A percentile compares a stretch with the other conserved stretches of the same genome.
Conservation (phyloP, 208 protist genomes). For the Acanthamoeba royreba region DNA sequence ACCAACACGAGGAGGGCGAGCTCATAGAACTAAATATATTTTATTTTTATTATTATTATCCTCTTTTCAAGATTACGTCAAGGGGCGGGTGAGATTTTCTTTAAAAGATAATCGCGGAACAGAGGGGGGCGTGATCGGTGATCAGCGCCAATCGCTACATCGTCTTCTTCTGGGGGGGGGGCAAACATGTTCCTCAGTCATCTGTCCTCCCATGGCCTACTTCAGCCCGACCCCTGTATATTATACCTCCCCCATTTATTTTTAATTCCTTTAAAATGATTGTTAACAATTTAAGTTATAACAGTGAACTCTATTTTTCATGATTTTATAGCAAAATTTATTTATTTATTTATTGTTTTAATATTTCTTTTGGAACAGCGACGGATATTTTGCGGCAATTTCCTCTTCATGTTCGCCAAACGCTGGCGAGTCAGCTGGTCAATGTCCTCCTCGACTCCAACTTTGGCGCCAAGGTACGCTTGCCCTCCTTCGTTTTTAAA, state of each 20-base stretch:
- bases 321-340: neutral
- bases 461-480: neutral
- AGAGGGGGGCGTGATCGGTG: neutral
- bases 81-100: too few species aligned
- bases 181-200: slow-evolving; percentile 32
- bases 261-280: neutral
- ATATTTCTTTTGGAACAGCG: neutral
- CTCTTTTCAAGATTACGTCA: too few species aligned
- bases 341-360: neutral
- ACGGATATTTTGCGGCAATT: slow-evolving; percentile 28
- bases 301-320: too few species aligned
- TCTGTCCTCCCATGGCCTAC: neutral
- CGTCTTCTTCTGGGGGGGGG: too few species aligned
- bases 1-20: too few species aligned
- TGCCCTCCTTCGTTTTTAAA: neutral
- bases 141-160: too few species aligned
- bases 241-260: neutral
- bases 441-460: neutral
- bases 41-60: too few species aligned
- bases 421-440: neutral
- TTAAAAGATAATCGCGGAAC: too few species aligned
- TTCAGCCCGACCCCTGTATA: slow-evolving; percentile 19
- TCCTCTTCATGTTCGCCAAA: neutral
- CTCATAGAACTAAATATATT: too few species aligned
- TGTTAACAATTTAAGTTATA: too few species aligned